phyloP scores from a whole-genome alignment of 2,329 filamentous ascomycete genomes.

The Alternaria novae-zelandiae region DNA sequence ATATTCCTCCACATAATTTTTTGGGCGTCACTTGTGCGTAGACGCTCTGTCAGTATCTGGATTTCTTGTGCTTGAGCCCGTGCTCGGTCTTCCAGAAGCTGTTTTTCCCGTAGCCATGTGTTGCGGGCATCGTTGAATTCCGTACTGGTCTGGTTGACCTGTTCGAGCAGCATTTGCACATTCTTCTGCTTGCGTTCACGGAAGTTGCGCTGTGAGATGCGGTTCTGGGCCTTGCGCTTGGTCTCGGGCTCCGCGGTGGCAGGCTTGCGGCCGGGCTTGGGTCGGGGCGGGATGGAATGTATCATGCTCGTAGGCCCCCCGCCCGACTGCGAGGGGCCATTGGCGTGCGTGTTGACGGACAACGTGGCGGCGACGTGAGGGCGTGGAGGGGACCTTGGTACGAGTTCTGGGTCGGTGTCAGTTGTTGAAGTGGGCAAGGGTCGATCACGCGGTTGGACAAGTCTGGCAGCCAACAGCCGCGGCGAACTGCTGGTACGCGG shows the following conservation, averaged over 20 bases:
- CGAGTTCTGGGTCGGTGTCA: conserved; percentile 19
- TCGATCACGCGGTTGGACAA: not conserved
- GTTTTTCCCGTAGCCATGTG: not conserved
- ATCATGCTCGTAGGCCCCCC: conserved; percentile 48
- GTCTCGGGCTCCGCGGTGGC: conserved; percentile 91
- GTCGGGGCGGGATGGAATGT: conserved; percentile 51
- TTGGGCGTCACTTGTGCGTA: not conserved
- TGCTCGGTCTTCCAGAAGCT: not conserved
- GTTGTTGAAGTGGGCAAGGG: not conserved
- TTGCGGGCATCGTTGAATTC: conserved; percentile 15
- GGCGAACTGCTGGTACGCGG: conserved; percentile 5
- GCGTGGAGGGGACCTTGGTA: conserved; percentile 13
- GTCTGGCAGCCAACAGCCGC: conserved; percentile 8
- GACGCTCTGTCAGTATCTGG: not conserved
- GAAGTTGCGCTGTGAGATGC: conserved; percentile 89
- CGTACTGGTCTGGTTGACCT: conserved; percentile 43
- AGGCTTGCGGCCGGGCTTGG: conserved; percentile 84
- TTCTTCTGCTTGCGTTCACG: conserved; percentile 76
- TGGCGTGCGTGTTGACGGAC: conserved; percentile 29
- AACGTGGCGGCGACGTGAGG: conserved; percentile 26
- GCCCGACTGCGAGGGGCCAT: conserved; percentile 38
- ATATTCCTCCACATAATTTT: not conserved
- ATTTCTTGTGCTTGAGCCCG: not conserved
- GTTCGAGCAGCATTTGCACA: conserved; percentile 68
- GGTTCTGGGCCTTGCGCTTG: conserved; percentile 93